Percentiles rank a stretch among this genome's conserved stretches.
Conservation (phyloP, 352 stramenopile genomes). For the Globisporangium nagaii region DNA sequence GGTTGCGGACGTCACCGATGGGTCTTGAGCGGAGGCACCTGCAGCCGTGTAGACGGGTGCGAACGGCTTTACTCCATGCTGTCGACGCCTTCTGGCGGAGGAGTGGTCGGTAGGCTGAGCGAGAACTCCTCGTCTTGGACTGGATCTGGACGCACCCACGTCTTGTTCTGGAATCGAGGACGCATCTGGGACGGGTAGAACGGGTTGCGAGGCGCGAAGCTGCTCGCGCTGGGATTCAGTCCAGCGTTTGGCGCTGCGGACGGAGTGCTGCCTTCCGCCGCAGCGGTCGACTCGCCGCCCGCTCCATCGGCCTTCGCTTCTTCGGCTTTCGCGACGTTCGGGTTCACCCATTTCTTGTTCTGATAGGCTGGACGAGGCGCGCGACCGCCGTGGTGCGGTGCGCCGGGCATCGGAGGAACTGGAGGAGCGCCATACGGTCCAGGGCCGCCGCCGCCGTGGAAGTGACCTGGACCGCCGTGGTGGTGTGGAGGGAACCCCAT, state of each 20-base stretch:
- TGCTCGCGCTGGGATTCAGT: conserved; percentile 26
- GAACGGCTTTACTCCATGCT: conserved; percentile 11
- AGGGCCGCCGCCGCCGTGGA: conserved; percentile 10
- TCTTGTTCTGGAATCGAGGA: conserved; percentile 86
- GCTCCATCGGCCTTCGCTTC: conserved; percentile 13
- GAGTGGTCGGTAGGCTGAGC: conserved; percentile 70
- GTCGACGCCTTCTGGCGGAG: conserved; percentile 48
- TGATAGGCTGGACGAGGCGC: conserved; percentile 58
- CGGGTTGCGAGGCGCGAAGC: conserved; percentile 56
- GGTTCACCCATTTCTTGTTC: conserved; percentile 84
- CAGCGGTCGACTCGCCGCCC: conserved; percentile 10
- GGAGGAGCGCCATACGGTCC: conserved; percentile 14
- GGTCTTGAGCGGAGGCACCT: too few species aligned
- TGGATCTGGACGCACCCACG: conserved; percentile 72
- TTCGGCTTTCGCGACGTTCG: conserved; percentile 58
- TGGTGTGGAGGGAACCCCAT: conserved; percentile 68
- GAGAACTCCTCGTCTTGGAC: conserved; percentile 70
- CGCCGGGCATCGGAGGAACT: conserved; percentile 12
- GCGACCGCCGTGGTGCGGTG: conserved; percentile 13
- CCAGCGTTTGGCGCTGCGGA: conserved; percentile 4
- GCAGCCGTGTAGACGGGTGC: too few species aligned
- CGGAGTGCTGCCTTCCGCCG: neutral
- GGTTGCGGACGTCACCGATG: too few species aligned
- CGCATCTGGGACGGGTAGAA: conserved; percentile 71
- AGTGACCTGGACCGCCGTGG: conserved; percentile 11